Percentiles rank a stretch among this genome's conserved stretches.
These are phyloP conservation scores for Leccinum subgranulosum DNA, from an alignment of 768 basidiomycete species.

Conservation along the genomic window DNA sequence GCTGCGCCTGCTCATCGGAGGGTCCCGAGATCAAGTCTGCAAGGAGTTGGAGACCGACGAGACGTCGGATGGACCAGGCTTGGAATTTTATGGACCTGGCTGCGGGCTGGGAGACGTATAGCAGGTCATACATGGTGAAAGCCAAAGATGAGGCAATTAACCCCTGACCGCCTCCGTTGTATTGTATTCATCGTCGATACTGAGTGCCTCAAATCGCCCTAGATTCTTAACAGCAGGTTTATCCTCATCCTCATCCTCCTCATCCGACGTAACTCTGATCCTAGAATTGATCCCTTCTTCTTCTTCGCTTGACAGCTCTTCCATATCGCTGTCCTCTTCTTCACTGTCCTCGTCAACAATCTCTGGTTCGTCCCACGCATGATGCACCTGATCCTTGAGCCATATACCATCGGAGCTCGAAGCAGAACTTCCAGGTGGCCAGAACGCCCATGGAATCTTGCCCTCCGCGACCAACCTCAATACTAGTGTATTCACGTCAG, in stretches of 20 bases:
- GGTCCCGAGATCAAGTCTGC: conserved; percentile 13
- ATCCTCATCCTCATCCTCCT: conserved; percentile 15
- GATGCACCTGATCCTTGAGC: conserved; percentile 40
- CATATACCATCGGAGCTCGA: conserved; percentile 52
- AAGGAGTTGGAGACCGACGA: conserved; percentile 17
- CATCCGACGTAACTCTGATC: conserved; percentile 8
- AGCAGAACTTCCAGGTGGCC: conserved; percentile 53
- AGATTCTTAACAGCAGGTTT: background rate
- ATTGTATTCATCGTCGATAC: conserved; percentile 18
- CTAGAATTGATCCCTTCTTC: conserved; percentile 1
- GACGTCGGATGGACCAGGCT: conserved; percentile 4
- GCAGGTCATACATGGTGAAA: conserved; percentile 21
- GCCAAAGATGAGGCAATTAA: conserved; percentile 7
- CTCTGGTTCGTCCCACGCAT: conserved; percentile 21
- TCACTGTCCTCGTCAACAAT: conserved; percentile 32
- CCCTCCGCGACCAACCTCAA: conserved; percentile 83
- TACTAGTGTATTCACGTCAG: conserved; percentile 42
- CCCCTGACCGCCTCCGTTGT: conserved; percentile 10
- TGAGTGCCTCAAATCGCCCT: conserved; percentile 32
- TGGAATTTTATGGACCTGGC: background rate
- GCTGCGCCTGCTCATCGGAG: conserved; percentile 8
- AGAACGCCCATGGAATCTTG: conserved; percentile 79
- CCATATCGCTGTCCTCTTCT: conserved; percentile 20
- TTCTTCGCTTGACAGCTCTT: conserved; percentile 12
- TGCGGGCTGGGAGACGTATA: conserved; percentile 3